phyloP scores from a whole-genome alignment of 768 basidiomycete species.

The Lentinula lateritia region DNA sequence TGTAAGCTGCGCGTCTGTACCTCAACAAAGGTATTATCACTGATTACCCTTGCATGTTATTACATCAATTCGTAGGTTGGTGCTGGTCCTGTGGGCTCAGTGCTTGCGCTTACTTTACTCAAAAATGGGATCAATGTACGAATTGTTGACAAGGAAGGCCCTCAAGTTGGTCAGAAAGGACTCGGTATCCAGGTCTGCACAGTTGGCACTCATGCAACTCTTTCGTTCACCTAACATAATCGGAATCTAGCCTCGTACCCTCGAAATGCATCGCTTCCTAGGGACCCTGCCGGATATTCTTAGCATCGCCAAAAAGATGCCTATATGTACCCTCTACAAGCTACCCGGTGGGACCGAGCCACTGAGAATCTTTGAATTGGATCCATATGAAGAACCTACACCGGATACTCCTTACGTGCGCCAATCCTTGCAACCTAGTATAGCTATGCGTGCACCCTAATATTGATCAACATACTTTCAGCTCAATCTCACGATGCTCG shows the following conservation, averaged over 20 bases:
- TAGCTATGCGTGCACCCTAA: too few relatives aligned
- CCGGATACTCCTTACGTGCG: slow-evolving; percentile 22
- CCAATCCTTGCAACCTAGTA: neutral
- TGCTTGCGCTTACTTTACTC: slow-evolving; percentile 8
- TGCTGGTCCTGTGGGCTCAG: slow-evolving; percentile 10
- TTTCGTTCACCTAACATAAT: neutral
- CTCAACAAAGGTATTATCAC: too few relatives aligned
- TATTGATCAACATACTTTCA: neutral
- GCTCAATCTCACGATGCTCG: slow-evolving; percentile 2
- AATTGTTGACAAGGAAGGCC: slow-evolving; percentile 6
- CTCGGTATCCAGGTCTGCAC: slow-evolving; percentile 6
- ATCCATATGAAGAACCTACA: slow-evolving; percentile 13
- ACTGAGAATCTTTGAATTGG: slow-evolving; percentile 5
- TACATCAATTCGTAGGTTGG: slow-evolving; percentile 6
- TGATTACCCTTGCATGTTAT: too few relatives aligned
- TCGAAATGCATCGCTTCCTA: slow-evolving; percentile 23
- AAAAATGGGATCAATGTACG: slow-evolving; percentile 9
- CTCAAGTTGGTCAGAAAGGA: slow-evolving; percentile 7
- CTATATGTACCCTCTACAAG: neutral
- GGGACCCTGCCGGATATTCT: slow-evolving; percentile 17
- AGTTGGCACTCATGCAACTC: too few relatives aligned
- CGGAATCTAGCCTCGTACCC: neutral
- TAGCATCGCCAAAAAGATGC: neutral
- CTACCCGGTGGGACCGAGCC: neutral
- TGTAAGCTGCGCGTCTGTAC: too few relatives aligned